Evolutionary conservation across 129 eudicot genomes (phyloP), one percentile per base, ranked within the genome.

Genomic region (Arctium lappa): DNA sequence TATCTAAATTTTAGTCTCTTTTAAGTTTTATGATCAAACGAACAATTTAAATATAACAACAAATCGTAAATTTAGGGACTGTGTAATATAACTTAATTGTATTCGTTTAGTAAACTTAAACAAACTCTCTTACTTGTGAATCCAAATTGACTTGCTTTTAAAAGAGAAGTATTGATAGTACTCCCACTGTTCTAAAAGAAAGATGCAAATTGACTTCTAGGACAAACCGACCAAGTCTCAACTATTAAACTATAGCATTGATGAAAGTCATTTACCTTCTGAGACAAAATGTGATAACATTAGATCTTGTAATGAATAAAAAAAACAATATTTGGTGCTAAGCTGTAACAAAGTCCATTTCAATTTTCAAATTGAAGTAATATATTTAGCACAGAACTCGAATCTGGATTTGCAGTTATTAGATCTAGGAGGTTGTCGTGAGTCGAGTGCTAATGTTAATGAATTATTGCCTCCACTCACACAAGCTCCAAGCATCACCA

Each of bases 41-140:
- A 44, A 44, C 50, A 38, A 81, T 39, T 81, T 62, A 74, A 38
- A 46, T 80, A 79, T 80, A 79, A 62, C 37, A 18, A 68, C 56
- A 0, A 39, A 66, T 38, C 4, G 7, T 46, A 69, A 33, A 18
- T 48, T 42, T 31, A 79, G 18, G 31, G 44, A 27, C 34, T 71
- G 32, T 40, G 13, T 18, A n/a, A 33, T 22, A 32, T 2, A 39
- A 22, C 37, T 40, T 65, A 79, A n/a, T 12, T n/a, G 29, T 48
- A 71, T n/a, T 6, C 48, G 30, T 71, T 69, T 44, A 44, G 68
- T 32, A 32, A 79, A 15, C 32, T 46, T 70, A 9, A 39, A 31
- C 76, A 69, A 69, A 32, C 12, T 22, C 22, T 53, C 69, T n/a
- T 53, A 33, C 8, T 32, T 16, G 15, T 31, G 27, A 32, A 50